Base-by-base conservation (phyloP, 371 early-diverging fungal genomes). In the Funneliformis caledonium region DNA sequence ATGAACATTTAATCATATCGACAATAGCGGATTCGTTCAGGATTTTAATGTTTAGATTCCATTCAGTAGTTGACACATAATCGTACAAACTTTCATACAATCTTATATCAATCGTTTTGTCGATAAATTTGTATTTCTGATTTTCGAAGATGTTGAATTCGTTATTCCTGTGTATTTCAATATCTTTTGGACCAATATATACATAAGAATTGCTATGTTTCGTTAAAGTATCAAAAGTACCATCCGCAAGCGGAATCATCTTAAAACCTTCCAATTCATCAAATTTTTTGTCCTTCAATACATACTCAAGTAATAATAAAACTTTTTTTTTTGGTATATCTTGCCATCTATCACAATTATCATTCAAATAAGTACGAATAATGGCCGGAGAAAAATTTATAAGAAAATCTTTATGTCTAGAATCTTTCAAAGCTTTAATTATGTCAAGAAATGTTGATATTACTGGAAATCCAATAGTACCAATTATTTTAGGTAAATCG, bases 111-210 rank as follows among this genome's bases (percentile, higher is more conserved):
- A 72, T 52, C 5, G 22, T 26, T 52, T 72, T 72, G 33, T 26
- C 56, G 19, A 72, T 37, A 19, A 72, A 72, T 16, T 72, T 56
- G 10, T 26, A 26, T 26, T 26, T 33, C 33, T 52, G 52, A 16
- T 52, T 14, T 11, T 72, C 7, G 26, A 72, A 72, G 6, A 72
- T 33, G 8, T 72, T 31, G 7, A 14, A 26, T 16, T 31, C 52
- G 33, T 72, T 52, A 72, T 72, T 8, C 31, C 31, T 16, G 26
- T 7, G 8, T 26, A 12, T 8, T 16, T 26, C 9, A 26, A 14
- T 47, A 52, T 72, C 73, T 26, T 26, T 26, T 2, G 73, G 73
- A 50, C 56, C 48, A 37, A 72, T 72, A 72, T 72, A 72, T 8
- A 31, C 26, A 3, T 22, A 11, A 43, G n/a, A 43, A 45, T n/a